phyloP scores from a whole-genome alignment of 495 filamentous ascomycete genomes.

The Talaromyces adpressus region DNA sequence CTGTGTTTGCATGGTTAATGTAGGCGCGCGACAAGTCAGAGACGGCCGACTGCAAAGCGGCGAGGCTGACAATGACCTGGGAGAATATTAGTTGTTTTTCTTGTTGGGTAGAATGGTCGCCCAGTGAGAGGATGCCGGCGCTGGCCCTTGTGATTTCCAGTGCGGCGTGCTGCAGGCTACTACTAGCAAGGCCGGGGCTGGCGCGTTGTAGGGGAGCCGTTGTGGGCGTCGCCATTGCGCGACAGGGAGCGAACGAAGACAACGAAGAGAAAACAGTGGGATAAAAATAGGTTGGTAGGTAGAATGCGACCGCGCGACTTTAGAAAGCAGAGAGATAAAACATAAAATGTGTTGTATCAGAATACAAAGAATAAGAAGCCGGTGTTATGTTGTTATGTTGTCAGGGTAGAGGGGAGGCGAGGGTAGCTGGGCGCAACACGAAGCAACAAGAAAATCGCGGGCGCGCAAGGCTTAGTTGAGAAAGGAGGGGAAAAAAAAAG shows the following conservation, averaged over 20 bases:
- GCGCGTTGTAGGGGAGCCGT: neutral
- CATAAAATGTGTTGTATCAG: neutral
- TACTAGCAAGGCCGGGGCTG: neutral
- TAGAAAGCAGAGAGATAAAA: neutral
- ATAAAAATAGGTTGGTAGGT: neutral
- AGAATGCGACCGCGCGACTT: neutral
- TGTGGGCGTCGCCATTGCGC: slow-evolving; percentile 16
- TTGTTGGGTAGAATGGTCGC: neutral
- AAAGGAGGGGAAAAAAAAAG: no score
- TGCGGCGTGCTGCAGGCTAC: slow-evolving; percentile 6
- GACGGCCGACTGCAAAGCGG: slow-evolving; percentile 66
- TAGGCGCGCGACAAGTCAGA: slow-evolving; percentile 70
- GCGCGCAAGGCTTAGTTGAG: slow-evolving; percentile 4
- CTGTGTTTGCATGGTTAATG: slow-evolving; percentile 71
- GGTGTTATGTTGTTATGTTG: neutral
- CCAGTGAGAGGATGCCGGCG: slow-evolving; percentile 7
- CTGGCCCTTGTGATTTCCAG: slow-evolving; percentile 8
- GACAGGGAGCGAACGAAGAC: neutral
- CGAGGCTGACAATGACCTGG: slow-evolving; percentile 67
- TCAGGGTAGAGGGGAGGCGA: neutral
- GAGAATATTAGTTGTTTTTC: slow-evolving; percentile 16
- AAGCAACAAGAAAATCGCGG: neutral
- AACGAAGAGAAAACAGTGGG: neutral
- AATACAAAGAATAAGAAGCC: neutral
- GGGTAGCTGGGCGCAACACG: neutral